A percentile compares a stretch with the other conserved stretches of the same genome.
Conservation (phyloP, 768 basidiomycete genomes). For the Crucibulum laeve region DNA sequence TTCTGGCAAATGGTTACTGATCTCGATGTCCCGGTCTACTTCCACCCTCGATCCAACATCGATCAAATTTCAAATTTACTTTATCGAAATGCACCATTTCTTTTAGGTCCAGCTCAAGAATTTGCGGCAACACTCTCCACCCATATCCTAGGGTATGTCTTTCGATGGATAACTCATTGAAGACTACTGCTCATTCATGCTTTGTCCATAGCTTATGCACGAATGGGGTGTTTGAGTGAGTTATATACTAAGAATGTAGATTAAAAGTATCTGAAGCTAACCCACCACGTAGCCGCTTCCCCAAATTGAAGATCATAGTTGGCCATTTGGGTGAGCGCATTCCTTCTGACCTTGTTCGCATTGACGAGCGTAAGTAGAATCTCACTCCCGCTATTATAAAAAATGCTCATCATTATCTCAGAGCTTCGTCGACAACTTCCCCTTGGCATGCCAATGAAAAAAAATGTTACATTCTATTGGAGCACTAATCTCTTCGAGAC, state of each 20-base stretch:
- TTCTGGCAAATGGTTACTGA: constrained; percentile 34
- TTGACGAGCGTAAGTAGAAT: constrained; percentile 28
- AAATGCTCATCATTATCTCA: constrained; percentile 8
- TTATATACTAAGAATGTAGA: too few relatives aligned
- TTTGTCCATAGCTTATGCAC: constrained; percentile 21
- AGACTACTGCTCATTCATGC: background rate
- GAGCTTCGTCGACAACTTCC: constrained; percentile 24
- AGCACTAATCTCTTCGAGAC: constrained; percentile 35
- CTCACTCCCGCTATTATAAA: background rate
- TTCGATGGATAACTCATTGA: background rate
- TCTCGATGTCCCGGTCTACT: constrained; percentile 34
- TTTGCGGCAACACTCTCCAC: constrained; percentile 33
- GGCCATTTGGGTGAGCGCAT: constrained; percentile 40
- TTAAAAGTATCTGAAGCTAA: background rate
- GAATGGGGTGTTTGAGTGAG: constrained; percentile 36
- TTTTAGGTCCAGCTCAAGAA: constrained; percentile 29
- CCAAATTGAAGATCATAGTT: constrained; percentile 33
- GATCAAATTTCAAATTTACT: constrained; percentile 16
- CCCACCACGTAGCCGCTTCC: constrained; percentile 28
- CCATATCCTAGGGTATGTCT: constrained; percentile 30
- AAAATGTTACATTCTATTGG: constrained; percentile 33
- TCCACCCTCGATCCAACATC: constrained; percentile 30
- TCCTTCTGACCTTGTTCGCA: constrained; percentile 35
- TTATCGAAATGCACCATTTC: constrained; percentile 27
- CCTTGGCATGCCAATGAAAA: constrained; percentile 30